A percentile compares a stretch with the other conserved stretches of the same genome.
These are phyloP conservation scores for Penicillium argentinense DNA, from an alignment of 495 filamentous ascomycete genomes.

Conservation along the genomic window DNA sequence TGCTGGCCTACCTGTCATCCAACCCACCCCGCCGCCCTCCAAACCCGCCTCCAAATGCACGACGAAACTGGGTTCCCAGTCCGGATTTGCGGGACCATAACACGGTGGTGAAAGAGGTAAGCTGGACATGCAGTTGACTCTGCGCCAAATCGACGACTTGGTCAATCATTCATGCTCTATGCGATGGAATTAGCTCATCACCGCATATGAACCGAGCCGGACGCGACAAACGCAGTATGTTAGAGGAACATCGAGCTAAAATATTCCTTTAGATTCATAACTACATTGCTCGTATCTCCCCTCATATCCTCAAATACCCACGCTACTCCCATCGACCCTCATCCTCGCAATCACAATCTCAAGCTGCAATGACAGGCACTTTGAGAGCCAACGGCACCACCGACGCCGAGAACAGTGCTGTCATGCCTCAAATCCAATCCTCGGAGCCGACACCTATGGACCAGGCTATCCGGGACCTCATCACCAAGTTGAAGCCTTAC, in stretches of 20 bases:
- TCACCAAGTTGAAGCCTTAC: conserved; percentile 43
- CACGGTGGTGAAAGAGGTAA: conserved; percentile 52
- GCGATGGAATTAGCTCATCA: background rate
- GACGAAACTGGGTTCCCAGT: conserved; percentile 41
- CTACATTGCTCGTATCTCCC: conserved; percentile 41
- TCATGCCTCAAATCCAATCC: background rate
- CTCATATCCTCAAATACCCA: conserved; percentile 39
- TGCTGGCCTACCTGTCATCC: conserved; percentile 55
- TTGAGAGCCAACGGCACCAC: conserved; percentile 18
- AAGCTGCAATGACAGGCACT: conserved; percentile 26
- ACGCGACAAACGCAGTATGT: too few species aligned
- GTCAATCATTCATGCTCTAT: too few species aligned
- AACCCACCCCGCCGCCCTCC: conserved; percentile 47
- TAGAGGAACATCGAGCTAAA: too few species aligned
- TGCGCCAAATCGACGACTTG: too few species aligned
- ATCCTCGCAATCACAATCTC: conserved; percentile 28
- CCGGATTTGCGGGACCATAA: conserved; percentile 49
- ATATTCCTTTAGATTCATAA: conserved; percentile 40
- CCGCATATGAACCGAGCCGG: too few species aligned
- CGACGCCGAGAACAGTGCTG: conserved; percentile 3
- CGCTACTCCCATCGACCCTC: conserved; percentile 24
- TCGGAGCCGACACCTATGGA: conserved; percentile 36
- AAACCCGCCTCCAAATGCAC: conserved; percentile 36
- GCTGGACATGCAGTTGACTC: background rate
- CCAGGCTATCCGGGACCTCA: conserved; percentile 37